A percentile compares a stretch with the other conserved stretches of the same genome.
phyloP scores from a whole-genome alignment of 2,329 filamentous ascomycete species.

The Fusarium globosum region DNA sequence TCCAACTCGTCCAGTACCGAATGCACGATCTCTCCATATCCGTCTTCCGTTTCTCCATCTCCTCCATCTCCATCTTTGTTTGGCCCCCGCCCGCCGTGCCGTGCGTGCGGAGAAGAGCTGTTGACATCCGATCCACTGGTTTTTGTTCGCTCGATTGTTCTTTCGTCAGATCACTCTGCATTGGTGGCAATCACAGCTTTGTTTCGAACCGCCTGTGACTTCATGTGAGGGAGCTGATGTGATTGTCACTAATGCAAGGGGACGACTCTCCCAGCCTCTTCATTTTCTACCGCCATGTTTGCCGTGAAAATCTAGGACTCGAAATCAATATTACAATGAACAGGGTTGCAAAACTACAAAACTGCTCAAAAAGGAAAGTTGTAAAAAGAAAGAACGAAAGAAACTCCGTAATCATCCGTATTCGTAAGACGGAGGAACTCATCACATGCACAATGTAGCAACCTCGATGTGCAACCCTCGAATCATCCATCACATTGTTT shows the following conservation, averaged over 20 bases:
- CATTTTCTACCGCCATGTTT: not conserved
- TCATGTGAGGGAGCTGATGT: constrained; percentile 22
- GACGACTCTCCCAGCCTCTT: constrained; percentile 10
- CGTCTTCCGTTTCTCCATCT: constrained; percentile 8
- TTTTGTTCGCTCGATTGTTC: constrained; percentile 11
- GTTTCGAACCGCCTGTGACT: not conserved
- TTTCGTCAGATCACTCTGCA: constrained; percentile 20
- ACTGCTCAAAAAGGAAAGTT: constrained; percentile 27
- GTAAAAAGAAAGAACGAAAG: constrained; percentile 18
- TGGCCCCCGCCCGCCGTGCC: constrained; percentile 28
- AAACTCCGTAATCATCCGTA: constrained; percentile 23
- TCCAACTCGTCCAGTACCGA: constrained; percentile 30
- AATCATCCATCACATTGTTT: constrained; percentile 1
- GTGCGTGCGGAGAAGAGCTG: constrained; percentile 44
- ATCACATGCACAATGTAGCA: constrained; percentile 23
- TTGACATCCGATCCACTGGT: constrained; percentile 37
- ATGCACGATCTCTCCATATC: constrained; percentile 45
- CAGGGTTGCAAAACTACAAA: constrained; percentile 21
- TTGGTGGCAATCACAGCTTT: constrained; percentile 21
- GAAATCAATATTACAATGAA: constrained; percentile 1
- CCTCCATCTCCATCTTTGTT: constrained; percentile 26
- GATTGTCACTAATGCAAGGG: constrained; percentile 38
- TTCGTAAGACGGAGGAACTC: constrained; percentile 32
- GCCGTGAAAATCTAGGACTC: constrained; percentile 8
- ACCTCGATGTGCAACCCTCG: constrained; percentile 10